Evolutionary conservation across 305 asterid genomes (phyloP), one percentile per base, ranked within the genome.

Genomic region (Lippia alba): DNA sequence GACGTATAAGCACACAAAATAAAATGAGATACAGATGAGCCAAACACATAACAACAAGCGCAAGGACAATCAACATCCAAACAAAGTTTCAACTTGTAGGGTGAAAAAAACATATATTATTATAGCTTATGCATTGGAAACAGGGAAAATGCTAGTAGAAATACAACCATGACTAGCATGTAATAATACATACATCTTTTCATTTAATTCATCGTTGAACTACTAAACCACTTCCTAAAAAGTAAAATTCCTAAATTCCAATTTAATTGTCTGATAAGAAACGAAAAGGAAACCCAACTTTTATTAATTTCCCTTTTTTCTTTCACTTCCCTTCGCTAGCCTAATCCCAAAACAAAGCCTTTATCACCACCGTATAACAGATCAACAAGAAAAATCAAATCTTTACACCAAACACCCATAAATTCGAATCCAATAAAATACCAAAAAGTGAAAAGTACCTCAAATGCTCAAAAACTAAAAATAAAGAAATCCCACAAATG

Each of bases 371-470:
- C 5, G 60, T 49, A 58, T 7, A 51, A 70, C 61, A 76, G 77
- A 76, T 66, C 79, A 75, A 64, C 72, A 33, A 30, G 8, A 65
- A 60, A 76, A 72, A 58, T 11, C 65, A 61, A 34, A 59, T 34
- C 57, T 56, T 39, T 24, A 56, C 36, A 20, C 24, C 51, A 64
- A 66, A 76, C 49, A 3, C 40, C 67, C 48, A 72, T 32, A 55
- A 55, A 40, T 32, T 61, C 72, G 48, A 70, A 73, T 19, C 56
- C 18, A 59, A 30, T 18, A 40, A 61, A 56, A 50, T 50, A 62
- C 50, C 49, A 53, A 15, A 48, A 48, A n/a, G 11, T 55, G 20
- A 61, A 1, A 74, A 36, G n/a, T 40, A 49, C 53, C 51, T 32
- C 67, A 33, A 66, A 63, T 45, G 39, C 46, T 34, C 33, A 33